Evolutionary conservation across 805 yeast species (phyloP).

Genomic region (Myxozyma nipponensis): DNA sequence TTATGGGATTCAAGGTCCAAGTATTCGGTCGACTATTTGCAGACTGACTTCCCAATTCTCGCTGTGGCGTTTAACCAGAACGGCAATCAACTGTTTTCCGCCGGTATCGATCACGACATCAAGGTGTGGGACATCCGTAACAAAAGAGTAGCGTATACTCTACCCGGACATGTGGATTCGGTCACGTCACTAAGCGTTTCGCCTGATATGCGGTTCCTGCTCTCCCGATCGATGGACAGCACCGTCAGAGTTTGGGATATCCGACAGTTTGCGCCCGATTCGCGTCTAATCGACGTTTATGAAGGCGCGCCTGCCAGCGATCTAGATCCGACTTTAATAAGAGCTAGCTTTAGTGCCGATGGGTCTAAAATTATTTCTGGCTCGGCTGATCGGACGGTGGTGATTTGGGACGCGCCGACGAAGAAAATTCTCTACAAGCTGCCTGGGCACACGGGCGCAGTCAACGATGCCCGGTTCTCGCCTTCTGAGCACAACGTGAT

Average conservation of each 20-base stretch:
- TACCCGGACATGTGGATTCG: conserved; percentile 45
- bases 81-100: conserved; percentile 48
- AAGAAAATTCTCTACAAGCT: conserved; percentile 47
- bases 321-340: conserved; percentile 49
- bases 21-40: conserved; percentile 39
- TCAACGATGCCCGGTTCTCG: conserved; percentile 56
- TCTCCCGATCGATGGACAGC: conserved; percentile 56
- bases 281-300: conserved; percentile 39
- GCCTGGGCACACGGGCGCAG: conserved; percentile 60
- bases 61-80: conserved; percentile 45
- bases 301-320: conserved; percentile 53
- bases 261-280: conserved; percentile 38
- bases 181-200: conserved; percentile 55
- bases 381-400: conserved; percentile 55
- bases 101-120: conserved; percentile 68
- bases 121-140: conserved; percentile 55
- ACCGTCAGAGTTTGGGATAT: conserved; percentile 57
- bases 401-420: conserved; percentile 58
- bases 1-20: conserved; percentile 68
- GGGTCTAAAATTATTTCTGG: conserved; percentile 52
- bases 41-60: conserved; percentile 56
- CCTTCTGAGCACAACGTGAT: conserved; percentile 40
- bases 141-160: conserved; percentile 41
- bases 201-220: conserved; percentile 45
- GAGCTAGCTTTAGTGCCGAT: conserved; percentile 45